Evolutionary conservation across 192 early-diverging fungal species (phyloP).

Genomic region (Backusella luteola): DNA sequence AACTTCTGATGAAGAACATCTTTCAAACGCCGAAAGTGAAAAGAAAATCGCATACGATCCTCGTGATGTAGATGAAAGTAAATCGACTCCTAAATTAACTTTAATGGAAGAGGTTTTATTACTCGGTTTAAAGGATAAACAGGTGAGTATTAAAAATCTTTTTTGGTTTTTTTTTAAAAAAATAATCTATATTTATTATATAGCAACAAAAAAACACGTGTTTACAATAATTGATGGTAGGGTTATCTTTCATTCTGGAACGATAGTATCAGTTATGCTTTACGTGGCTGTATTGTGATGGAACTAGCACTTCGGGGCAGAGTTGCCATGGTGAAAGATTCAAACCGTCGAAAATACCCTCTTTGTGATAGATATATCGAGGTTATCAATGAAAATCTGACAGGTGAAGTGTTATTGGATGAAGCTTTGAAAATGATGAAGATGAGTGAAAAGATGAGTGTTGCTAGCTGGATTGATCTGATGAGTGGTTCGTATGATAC

Average conservation of each 20-base stretch:
- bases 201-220: background rate
- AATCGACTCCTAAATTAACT: conserved; percentile 68
- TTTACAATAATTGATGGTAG: conserved; percentile 38
- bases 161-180: background rate
- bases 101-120: conserved; percentile 95
- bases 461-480: conserved; percentile 95
- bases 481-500: conserved; percentile 76
- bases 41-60: conserved; percentile 54
- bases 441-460: conserved; percentile 78
- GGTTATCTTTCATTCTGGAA: conserved; percentile 99
- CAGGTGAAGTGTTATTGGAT: conserved; percentile 94
- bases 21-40: conserved; percentile 10
- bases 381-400: conserved; percentile 77
- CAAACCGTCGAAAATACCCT: conserved; percentile 68
- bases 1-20: conserved; percentile 8
- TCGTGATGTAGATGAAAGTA: conserved; percentile 49
- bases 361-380: conserved; percentile 84
- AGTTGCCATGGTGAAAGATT: conserved; percentile 84
- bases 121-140: conserved; percentile 91
- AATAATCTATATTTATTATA: conserved; percentile 6
- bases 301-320: conserved; percentile 92
- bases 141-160: conserved; percentile 47
- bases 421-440: conserved; percentile 92
- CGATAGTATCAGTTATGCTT: conserved; percentile 95
- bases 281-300: conserved; percentile 94